Evolutionary conservation across 495 filamentous ascomycete species (phyloP).

Genomic region (Hyaloscypha variabilis): DNA sequence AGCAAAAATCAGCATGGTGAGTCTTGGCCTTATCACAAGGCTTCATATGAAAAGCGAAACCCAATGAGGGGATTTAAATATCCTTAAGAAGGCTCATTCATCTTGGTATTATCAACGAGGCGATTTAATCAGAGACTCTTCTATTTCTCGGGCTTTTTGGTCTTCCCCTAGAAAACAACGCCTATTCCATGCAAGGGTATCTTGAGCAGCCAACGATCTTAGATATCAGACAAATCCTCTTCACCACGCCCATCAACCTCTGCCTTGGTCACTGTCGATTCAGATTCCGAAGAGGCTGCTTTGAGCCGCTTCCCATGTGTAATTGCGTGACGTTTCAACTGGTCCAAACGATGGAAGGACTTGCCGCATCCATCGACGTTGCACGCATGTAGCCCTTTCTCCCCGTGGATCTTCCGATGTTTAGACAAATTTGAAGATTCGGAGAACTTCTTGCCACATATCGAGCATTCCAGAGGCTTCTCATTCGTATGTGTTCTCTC

Average conservation of each 20-base stretch:
- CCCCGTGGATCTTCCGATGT: slow-evolving; percentile 51
- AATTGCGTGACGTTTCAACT: slow-evolving; percentile 44
- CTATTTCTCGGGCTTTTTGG: background rate
- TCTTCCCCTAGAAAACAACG: background rate
- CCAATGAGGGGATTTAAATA: too few relatives aligned
- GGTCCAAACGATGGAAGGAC: slow-evolving; percentile 59
- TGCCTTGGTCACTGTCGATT: background rate
- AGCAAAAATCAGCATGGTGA: too few relatives aligned
- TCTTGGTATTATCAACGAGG: too few relatives aligned
- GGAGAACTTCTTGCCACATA: slow-evolving; percentile 52
- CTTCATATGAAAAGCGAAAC: too few relatives aligned
- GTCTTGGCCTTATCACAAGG: too few relatives aligned
- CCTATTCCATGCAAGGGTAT: background rate
- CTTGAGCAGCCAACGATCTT: background rate
- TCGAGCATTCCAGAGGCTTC: slow-evolving; percentile 50
- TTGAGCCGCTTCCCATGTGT: slow-evolving; percentile 14
- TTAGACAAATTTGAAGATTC: slow-evolving; percentile 61
- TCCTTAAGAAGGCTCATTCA: too few relatives aligned
- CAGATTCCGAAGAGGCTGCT: background rate
- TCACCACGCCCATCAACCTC: slow-evolving; percentile 1
- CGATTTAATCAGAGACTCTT: too few relatives aligned
- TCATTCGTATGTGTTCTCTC: slow-evolving; percentile 53
- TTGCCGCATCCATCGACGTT: slow-evolving; percentile 48
- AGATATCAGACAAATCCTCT: background rate
- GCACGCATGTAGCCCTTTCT: slow-evolving; percentile 52